phyloP scores from a whole-genome alignment of 805 yeast genomes.

The Debaryomyces hansenii region DNA sequence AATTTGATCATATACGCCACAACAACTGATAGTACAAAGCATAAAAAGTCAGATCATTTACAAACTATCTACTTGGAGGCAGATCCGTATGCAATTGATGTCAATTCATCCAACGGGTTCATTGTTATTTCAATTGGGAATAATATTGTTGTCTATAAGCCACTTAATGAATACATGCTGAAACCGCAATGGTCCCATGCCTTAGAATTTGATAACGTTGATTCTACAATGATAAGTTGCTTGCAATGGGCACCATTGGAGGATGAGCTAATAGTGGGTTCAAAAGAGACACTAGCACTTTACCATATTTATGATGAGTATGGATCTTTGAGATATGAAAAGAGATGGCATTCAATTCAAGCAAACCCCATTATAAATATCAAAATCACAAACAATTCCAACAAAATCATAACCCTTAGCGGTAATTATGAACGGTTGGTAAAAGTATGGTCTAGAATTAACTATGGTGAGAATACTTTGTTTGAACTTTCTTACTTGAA shows the following conservation, averaged over 20 bases:
- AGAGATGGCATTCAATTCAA: constrained; percentile 52
- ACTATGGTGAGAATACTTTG: constrained; percentile 59
- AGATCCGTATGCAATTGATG: constrained; percentile 67
- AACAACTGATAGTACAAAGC: constrained; percentile 9
- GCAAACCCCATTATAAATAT: constrained; percentile 61
- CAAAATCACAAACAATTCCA: constrained; percentile 65
- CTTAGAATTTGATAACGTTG: constrained; percentile 17
- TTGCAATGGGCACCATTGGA: constrained; percentile 55
- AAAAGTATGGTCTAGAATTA: constrained; percentile 75
- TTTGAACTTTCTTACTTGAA: constrained; percentile 70
- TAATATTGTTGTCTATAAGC: constrained; percentile 52
- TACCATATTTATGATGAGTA: constrained; percentile 52
- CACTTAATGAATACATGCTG: constrained; percentile 50
- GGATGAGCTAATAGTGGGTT: constrained; percentile 63
- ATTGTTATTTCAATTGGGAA: constrained; percentile 52
- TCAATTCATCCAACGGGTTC: constrained; percentile 59
- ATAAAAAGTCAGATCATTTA: constrained; percentile 35
- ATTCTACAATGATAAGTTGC: constrained; percentile 27
- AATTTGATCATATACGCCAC: constrained; percentile 57
- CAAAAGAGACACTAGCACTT: constrained; percentile 48
- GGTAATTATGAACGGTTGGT: constrained; percentile 65
- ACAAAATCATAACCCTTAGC: constrained; percentile 58
- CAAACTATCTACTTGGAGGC: constrained; percentile 75
- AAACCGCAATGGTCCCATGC: constrained; percentile 47
- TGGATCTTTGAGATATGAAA: constrained; percentile 35